A percentile compares a stretch with the other conserved stretches of the same genome.
Evolutionary conservation across 129 eudicot species (phyloP).

Genomic region (Deinandra increscens): DNA sequence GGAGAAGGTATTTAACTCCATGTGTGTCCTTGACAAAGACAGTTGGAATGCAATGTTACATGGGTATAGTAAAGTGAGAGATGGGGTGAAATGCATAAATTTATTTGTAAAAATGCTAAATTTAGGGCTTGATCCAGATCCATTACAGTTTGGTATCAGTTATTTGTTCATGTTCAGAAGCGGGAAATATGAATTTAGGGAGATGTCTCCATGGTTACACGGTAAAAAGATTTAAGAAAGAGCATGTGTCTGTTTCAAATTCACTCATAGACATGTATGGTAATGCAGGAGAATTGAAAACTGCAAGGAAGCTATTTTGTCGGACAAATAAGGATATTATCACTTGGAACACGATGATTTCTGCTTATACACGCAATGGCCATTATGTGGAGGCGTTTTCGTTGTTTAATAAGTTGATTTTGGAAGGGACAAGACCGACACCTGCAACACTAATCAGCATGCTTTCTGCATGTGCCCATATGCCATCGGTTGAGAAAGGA

Average conservation of each 20-base stretch:
- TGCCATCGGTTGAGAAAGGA: constrained; percentile 67
- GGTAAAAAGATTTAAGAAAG: constrained; percentile 39
- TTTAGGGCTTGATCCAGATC: constrained; percentile 42
- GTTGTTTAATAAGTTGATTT: constrained; percentile 55
- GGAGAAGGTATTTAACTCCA: constrained; percentile 51
- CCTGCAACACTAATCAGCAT: constrained; percentile 50
- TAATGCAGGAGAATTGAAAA: constrained; percentile 42
- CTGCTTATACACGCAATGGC: constrained; percentile 45
- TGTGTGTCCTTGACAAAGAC: constrained; percentile 32
- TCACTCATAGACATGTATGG: constrained; percentile 79
- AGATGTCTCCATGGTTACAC: constrained; percentile 61
- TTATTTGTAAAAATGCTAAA: constrained; percentile 58
- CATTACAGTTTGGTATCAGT: constrained; percentile 48
- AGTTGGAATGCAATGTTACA: constrained; percentile 61
- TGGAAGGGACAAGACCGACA: constrained; percentile 53
- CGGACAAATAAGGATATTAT: constrained; percentile 45
- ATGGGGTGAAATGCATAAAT: constrained; percentile 41
- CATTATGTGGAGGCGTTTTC: constrained; percentile 45
- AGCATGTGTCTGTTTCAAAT: constrained; percentile 49
- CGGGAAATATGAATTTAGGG: constrained; percentile 40
- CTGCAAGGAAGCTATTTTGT: constrained; percentile 50
- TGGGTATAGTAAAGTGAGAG: constrained; percentile 54
- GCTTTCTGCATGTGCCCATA: constrained; percentile 68
- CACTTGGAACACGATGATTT: constrained; percentile 70
- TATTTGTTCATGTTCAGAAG: constrained; percentile 57